Evolutionary conservation across 169 alveolate species (phyloP), one percentile per base, ranked within the genome.

Genomic region (Plasmodium ovale): DNA sequence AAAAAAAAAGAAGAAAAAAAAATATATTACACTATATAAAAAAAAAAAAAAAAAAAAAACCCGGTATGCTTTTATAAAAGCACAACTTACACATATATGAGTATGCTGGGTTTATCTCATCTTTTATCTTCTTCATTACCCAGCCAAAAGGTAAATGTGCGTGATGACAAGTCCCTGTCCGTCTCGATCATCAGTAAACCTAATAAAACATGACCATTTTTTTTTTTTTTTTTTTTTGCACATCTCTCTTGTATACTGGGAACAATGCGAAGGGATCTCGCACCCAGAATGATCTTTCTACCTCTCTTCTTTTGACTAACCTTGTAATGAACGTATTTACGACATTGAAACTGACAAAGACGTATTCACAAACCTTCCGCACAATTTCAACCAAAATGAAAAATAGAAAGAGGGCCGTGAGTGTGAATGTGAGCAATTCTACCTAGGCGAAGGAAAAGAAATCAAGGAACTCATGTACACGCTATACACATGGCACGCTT

Each of bases 141-240:
- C 88, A 19, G 88, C 72, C 33, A 73, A 73, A 60, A 73, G 88
- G 35, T 73, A 73, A 39, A 73, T 59, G 37, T 73, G 88, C 4
- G 88, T 73, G n/a, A 73, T 29, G 23, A 73, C 56, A 2, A 73
- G 16, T 37, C 88, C 88, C 23, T 23, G 44, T 31, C 37, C 42
- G 31, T 73, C 88, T 33, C 88, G 14, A 7, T 73, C 88, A 64
- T 73, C 88, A 25, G 42, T 73, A 27, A 58, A 73, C 3, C 88
- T 73, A 67, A 44, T 3, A 7, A 27, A 27, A 72, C 31, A 6
- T 19, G 2, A 7, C 14, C 23, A 27, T 3, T 29, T 53, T 49
- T n/a, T n/a, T n/a, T n/a, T n/a, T n/a, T n/a, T n/a, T n/a, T n/a
- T n/a, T n/a, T n/a, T n/a, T n/a, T n/a, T n/a, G n/a, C n/a, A n/a